Percentiles rank a stretch among this genome's conserved stretches.
Conservation (phyloP, 805 yeast species). For the Candida gorgasii region DNA sequence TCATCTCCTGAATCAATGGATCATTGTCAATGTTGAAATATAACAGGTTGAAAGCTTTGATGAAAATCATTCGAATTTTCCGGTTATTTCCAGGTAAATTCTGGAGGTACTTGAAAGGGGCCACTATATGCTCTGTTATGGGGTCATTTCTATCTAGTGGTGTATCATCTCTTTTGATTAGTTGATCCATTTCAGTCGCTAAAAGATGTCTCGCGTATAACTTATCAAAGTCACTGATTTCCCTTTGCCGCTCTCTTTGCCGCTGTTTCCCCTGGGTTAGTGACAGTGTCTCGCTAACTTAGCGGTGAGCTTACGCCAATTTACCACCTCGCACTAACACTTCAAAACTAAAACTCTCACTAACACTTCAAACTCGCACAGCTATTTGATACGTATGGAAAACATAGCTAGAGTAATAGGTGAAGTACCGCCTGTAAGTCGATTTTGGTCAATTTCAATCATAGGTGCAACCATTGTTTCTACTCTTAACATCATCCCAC, state of each 20-base stretch:
- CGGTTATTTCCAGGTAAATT: slow-evolving; percentile 35
- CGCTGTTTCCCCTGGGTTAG: no score
- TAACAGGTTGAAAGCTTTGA: slow-evolving; percentile 34
- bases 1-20: slow-evolving; percentile 24
- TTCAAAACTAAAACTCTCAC: no score
- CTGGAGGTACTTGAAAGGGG: slow-evolving; percentile 33
- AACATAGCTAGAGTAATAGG: slow-evolving; percentile 12
- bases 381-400: slow-evolving; percentile 11
- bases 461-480: slow-evolving; percentile 20
- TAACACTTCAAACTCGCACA: no score
- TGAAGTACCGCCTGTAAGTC: slow-evolving; percentile 23
- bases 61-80: slow-evolving; percentile 29
- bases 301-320: no score
- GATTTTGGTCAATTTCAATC: slow-evolving; percentile 30
- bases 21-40: slow-evolving; percentile 30
- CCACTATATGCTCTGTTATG: slow-evolving; percentile 15
- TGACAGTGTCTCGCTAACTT: no score
- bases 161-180: slow-evolving; percentile 12
- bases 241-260: no score
- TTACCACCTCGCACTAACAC: no score
- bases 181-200: slow-evolving; percentile 4
- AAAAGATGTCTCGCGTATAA: not conserved
- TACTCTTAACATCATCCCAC: slow-evolving; percentile 21
- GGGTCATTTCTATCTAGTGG: slow-evolving; percentile 14
- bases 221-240: no score